Percentiles rank a stretch among this genome's conserved stretches.
Conservation (phyloP, 495 filamentous ascomycete species). For the Daldinia caldariorum region DNA sequence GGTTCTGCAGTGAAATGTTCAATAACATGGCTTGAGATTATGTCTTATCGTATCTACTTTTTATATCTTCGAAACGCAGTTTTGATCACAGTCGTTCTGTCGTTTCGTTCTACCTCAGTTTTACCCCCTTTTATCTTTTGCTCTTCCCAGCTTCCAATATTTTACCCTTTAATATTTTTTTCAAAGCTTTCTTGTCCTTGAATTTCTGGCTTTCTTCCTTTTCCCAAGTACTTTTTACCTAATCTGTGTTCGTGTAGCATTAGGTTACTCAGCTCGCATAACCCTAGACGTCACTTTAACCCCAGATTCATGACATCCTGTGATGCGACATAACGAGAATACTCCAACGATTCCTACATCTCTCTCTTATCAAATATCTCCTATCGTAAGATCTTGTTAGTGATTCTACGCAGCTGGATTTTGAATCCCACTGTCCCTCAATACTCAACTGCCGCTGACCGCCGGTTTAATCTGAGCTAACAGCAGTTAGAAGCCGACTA, state of each 20-base stretch:
- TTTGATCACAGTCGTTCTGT: too few species aligned
- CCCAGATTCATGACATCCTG: slow-evolving; percentile 1
- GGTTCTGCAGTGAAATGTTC: too few species aligned
- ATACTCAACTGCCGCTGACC: slow-evolving; percentile 5
- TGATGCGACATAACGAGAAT: slow-evolving; percentile 1
- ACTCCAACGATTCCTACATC: slow-evolving; percentile 1
- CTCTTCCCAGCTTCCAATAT: too few species aligned
- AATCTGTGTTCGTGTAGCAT: not conserved
- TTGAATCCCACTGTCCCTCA: not conserved
- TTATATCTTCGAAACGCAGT: too few species aligned
- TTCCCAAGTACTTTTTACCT: not conserved
- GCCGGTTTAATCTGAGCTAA: slow-evolving; percentile 1
- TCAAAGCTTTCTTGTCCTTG: too few species aligned
- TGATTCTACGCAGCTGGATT: not conserved
- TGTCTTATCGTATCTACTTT: too few species aligned
- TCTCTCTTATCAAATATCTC: not conserved
- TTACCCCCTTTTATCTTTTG: too few species aligned
- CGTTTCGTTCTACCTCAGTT: too few species aligned
- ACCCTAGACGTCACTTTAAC: not conserved
- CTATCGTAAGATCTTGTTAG: not conserved
- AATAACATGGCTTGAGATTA: too few species aligned
- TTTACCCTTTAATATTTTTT: too few species aligned
- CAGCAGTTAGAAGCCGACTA: slow-evolving; percentile 3
- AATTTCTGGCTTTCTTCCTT: too few species aligned
- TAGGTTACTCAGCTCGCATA: not conserved